These are phyloP conservation scores for Chlamydomonas incerta DNA, from an alignment of 139 green algal species.

Conservation along the genomic window DNA sequence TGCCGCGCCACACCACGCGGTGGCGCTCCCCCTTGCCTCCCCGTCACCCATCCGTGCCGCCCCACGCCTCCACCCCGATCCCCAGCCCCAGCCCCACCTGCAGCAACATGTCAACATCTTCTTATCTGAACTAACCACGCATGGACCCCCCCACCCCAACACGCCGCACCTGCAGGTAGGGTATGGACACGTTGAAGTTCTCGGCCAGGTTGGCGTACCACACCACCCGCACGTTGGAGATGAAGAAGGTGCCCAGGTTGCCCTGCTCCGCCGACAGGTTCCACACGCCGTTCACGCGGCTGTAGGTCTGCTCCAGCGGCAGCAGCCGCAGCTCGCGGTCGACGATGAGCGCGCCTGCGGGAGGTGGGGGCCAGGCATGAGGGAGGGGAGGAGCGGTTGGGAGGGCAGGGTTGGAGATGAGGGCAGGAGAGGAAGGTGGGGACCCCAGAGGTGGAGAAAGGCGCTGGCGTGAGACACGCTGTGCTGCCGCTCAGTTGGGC, in stretches of 20 bases:
- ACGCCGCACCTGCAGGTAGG: constrained; percentile 73
- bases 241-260: constrained; percentile 84
- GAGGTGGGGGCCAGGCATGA: too few species aligned
- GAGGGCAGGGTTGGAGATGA: too few species aligned
- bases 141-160: neutral
- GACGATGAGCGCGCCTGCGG: constrained; percentile 65
- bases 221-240: constrained; percentile 80
- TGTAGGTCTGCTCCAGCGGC: constrained; percentile 73
- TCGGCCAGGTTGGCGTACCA: constrained; percentile 77
- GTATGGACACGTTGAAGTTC: constrained; percentile 83
- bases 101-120: too few species aligned
- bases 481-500: too few species aligned
- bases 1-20: too few species aligned
- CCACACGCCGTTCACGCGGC: constrained; percentile 75
- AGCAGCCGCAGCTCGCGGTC: constrained; percentile 80
- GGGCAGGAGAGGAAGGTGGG: too few species aligned
- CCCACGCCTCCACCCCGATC: neutral
- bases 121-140: too few species aligned
- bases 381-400: too few species aligned
- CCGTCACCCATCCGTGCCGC: neutral
- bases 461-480: too few species aligned
- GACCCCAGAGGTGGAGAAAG: too few species aligned
- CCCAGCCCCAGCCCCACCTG: too few species aligned
- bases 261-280: constrained; percentile 79
- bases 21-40: too few species aligned